A percentile compares a stretch with the other conserved stretches of the same genome.
Conservation (phyloP, 1,284 basidiomycete species). For the Tilletiaria anomala region DNA sequence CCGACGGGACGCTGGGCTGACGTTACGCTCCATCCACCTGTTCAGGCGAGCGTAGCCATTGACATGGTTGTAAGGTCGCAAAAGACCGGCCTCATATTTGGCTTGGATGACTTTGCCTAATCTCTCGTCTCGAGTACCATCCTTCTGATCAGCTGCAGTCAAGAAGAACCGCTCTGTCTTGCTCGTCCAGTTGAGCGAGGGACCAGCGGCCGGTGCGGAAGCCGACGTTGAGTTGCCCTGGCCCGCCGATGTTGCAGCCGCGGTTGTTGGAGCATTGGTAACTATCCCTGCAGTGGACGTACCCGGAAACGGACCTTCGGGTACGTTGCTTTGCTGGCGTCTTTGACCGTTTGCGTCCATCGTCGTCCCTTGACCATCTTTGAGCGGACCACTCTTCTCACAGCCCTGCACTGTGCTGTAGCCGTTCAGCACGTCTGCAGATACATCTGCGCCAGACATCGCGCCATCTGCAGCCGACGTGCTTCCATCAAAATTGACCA, state of each 20-base stretch:
- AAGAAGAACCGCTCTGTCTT: conserved; percentile 66
- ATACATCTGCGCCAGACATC: no score
- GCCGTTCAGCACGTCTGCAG: no score
- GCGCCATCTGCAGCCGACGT: no score
- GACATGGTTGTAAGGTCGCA: conserved; percentile 93
- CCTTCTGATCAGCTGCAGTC: conserved; percentile 86
- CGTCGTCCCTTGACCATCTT: no score
- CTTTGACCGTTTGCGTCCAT: not conserved
- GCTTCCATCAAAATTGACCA: no score
- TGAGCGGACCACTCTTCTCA: no score
- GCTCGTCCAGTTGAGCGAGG: not conserved
- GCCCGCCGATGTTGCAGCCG: not conserved
- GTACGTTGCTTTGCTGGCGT: not conserved
- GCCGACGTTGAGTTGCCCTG: not conserved
- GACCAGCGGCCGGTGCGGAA: not conserved
- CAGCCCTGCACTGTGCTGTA: no score
- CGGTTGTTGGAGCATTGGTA: no score
- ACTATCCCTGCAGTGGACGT: not conserved
- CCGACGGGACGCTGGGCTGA: conserved; percentile 51
- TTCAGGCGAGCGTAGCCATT: conserved; percentile 35
- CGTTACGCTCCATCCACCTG: conserved; percentile 63
- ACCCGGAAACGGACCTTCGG: not conserved
- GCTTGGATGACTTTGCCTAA: conserved; percentile 82
- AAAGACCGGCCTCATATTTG: conserved; percentile 87
- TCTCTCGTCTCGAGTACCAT: conserved; percentile 76